phyloP scores from a whole-genome alignment of 768 basidiomycete genomes.

The Tulasnella sp. region DNA sequence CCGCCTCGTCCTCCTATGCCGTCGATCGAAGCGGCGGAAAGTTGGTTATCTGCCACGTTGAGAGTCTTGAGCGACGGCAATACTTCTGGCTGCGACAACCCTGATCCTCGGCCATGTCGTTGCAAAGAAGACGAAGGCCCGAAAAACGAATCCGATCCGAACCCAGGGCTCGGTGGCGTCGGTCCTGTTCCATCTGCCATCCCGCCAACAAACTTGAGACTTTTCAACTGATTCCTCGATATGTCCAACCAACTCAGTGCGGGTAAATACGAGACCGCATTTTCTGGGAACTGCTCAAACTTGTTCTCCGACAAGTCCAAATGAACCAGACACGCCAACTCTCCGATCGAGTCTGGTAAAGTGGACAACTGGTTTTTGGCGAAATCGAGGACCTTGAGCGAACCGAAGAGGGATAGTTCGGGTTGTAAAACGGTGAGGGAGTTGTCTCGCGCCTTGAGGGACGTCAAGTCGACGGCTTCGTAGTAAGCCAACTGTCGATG shows the following conservation, averaged over 20 bases:
- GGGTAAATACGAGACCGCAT: constrained; percentile 59
- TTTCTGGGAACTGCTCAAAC: constrained; percentile 53
- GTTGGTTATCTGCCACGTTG: constrained; percentile 59
- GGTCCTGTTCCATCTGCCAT: neutral
- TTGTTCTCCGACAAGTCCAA: constrained; percentile 71
- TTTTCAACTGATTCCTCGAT: constrained; percentile 55
- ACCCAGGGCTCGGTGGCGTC: neutral
- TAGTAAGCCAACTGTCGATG: constrained; percentile 60
- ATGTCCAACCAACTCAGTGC: constrained; percentile 52
- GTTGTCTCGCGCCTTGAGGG: constrained; percentile 74
- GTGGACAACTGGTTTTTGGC: constrained; percentile 61
- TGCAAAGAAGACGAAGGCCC: neutral
- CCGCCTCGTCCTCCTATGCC: neutral
- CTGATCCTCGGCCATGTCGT: neutral
- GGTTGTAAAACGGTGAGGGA: constrained; percentile 70
- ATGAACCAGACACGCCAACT: constrained; percentile 55
- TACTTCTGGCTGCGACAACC: neutral
- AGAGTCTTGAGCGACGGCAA: constrained; percentile 58
- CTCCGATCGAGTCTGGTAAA: constrained; percentile 59
- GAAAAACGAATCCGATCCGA: constrained; percentile 1
- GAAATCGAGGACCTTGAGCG: constrained; percentile 67
- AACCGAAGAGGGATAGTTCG: constrained; percentile 78
- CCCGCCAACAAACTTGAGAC: neutral
- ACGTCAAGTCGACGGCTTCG: constrained; percentile 68
- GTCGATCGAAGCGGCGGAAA: constrained; percentile 51